Conservation (phyloP, 1,284 basidiomycete species). For the Naganishia sp. region DNA sequence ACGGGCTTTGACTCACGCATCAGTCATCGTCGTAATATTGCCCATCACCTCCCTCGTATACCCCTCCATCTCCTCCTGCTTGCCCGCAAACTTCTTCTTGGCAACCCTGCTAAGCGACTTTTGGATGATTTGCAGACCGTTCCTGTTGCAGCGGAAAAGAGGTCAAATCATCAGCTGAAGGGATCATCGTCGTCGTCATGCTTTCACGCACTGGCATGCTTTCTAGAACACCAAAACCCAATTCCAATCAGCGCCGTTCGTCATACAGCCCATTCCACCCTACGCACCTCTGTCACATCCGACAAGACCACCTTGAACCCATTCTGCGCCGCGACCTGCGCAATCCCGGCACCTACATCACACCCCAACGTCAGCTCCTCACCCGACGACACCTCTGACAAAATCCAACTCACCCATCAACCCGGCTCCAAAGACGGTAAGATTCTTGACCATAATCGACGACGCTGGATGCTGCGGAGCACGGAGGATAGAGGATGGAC, state of each 20-base stretch:
- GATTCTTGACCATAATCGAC: conserved; percentile 41
- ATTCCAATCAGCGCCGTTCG: neutral
- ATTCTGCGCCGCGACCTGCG: conserved; percentile 57
- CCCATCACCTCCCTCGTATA: conserved; percentile 47
- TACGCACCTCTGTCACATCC: conserved; percentile 54
- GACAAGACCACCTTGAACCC: conserved; percentile 55
- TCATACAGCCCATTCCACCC: conserved; percentile 20
- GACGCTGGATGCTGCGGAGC: no score
- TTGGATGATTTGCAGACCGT: conserved; percentile 59
- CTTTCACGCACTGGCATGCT: conserved; percentile 13
- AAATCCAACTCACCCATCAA: conserved; percentile 53
- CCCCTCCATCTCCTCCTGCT: conserved; percentile 43
- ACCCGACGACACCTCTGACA: neutral
- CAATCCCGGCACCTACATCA: conserved; percentile 54
- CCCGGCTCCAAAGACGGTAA: conserved; percentile 57
- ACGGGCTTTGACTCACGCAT: conserved; percentile 47
- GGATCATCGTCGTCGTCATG: neutral
- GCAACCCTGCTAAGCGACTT: conserved; percentile 60
- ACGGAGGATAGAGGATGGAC: no score
- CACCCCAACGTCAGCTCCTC: neutral
- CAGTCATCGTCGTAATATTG: conserved; percentile 58
- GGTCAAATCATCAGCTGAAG: neutral
- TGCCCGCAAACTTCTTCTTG: conserved; percentile 55
- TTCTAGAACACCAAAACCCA: conserved; percentile 4
- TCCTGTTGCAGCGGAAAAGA: conserved; percentile 34